Evolutionary conservation across 305 asterid species (phyloP), one percentile per base, ranked within the genome.

Genomic region (Plantago rigida): DNA sequence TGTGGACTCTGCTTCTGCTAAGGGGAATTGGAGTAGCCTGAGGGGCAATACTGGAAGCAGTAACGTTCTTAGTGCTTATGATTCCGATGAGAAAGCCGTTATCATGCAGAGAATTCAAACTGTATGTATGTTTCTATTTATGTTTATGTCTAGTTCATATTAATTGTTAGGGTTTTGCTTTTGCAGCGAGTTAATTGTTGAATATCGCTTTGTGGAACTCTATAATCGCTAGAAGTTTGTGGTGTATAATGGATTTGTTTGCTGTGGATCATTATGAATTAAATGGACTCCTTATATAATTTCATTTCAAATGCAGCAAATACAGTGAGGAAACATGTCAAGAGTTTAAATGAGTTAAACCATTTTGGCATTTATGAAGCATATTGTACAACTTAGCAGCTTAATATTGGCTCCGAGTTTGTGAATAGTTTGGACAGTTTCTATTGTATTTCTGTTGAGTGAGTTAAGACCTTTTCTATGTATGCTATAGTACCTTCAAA

Each of bases 41-140:
- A 17, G 19, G 19, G 19, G 19, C 19, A 17, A 17, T 17, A 17
- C 19, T 17, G 19, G 65, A 72, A 74, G 73, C 69, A 53, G 17
- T 53, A 52, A 4, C 41, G 56, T 84, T 55, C 70, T 90, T 19
- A 62, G 79, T 59, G 73, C 82, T 60, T 80, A 73, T 22, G 85
- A 79, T 45, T 69, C 96, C 8, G 80, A 87, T 14, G 95, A 87
- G 41, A 69, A 55, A 65, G 83, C 76, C 62, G 85, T 82, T 47
- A 73, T 81, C 29, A 58, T 78, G 66, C 76, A 63, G 75, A 68
- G 79, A 24, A 73, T 77, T 26, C 87, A 78, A 62, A 76, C 67
- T 13, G 72, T 68, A 68, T 13, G 72, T 68, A 68, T 17, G 52
- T 48, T 57, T 66, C 26, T 41, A 19, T 15, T 24, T 34, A 0